Evolutionary conservation across 2,329 filamentous ascomycete genomes (phyloP), one percentile per base, ranked within the genome.

Genomic region (Alternaria ventricosa): DNA sequence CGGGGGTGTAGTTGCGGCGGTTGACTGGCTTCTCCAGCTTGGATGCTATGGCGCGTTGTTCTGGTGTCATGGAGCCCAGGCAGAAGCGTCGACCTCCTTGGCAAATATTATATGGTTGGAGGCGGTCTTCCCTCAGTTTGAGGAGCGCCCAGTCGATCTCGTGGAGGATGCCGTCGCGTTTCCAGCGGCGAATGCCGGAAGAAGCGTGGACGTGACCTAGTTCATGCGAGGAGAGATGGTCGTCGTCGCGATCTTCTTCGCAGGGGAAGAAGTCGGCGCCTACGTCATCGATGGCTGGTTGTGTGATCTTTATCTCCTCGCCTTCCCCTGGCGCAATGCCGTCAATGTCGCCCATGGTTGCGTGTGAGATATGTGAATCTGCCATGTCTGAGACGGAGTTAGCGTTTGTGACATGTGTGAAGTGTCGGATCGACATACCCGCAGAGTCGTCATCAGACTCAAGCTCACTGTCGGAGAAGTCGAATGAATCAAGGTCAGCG

Each of bases 61-160:
- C 75, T 6, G 65, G 70, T 27, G 71, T 66, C 57, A 75, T 69
- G 6, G 43, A 47, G 22, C 68, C 67, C 23, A 77, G 61, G 57
- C 74, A 79, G 61, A 76, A 83, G 53, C 80, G 79, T 30, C 73
- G 76, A 44, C 81, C 84, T 25, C 82, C 85, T 64, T 88, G 88
- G 22, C 97, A 90, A 11, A 87, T 80, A 71, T 97, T 97, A 63
- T 88, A 86, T 0, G 87, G 84, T 4, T 95, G 92, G 13, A 90
- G 82, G 1, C 95, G 88, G 11, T 90, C 86, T 5, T 90, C 84
- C 11, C 90, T 84, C 67, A 98, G 92, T 69, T 92, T 89, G 71
- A 98, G 94, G 3, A 98, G 83, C 0, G 94, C 94, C 95, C 95
- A 98, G 79, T 98, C 95, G 47, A 98, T 94, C 79, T 98, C 95